phyloP scores from a whole-genome alignment of 495 filamentous ascomycete genomes.

The Neurospora sp. region DNA sequence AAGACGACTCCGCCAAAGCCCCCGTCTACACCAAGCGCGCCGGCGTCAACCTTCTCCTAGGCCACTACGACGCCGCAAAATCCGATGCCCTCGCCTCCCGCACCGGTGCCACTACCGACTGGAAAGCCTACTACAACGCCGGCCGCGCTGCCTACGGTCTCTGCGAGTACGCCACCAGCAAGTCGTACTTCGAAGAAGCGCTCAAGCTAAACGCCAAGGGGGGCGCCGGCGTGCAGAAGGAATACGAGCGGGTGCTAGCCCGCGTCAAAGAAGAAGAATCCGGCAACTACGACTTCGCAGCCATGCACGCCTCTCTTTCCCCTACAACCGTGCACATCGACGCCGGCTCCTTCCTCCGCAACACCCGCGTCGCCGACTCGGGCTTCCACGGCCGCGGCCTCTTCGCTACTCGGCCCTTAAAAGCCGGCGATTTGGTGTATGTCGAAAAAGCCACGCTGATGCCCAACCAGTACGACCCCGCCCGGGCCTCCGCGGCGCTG shows the following conservation, averaged over 20 bases:
- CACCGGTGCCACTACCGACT: constrained; percentile 16
- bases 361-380: constrained; percentile 10
- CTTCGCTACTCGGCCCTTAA: constrained; percentile 39
- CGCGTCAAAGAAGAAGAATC: constrained; percentile 28
- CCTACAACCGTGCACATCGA: constrained; percentile 29
- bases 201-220: constrained; percentile 23
- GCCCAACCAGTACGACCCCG: constrained; percentile 22
- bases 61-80: constrained; percentile 39
- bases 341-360: constrained; percentile 31
- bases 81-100: constrained; percentile 29
- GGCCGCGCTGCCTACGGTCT: constrained; percentile 40
- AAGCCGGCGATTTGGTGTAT: constrained; percentile 41
- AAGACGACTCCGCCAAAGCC: constrained; percentile 8
- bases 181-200: constrained; percentile 20
- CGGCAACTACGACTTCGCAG: constrained; percentile 37
- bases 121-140: constrained; percentile 41
- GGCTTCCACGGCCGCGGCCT: constrained; percentile 32
- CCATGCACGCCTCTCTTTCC: constrained; percentile 24
- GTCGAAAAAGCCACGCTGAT: constrained; percentile 44
- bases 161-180: constrained; percentile 24
- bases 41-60: constrained; percentile 31
- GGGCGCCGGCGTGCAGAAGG: constrained; percentile 14
- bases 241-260: constrained; percentile 23
- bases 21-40: constrained; percentile 35
- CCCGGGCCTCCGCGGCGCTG: constrained; percentile 31